Conservation (phyloP, 768 basidiomycete species). For the Leccinum longicurvipes region DNA sequence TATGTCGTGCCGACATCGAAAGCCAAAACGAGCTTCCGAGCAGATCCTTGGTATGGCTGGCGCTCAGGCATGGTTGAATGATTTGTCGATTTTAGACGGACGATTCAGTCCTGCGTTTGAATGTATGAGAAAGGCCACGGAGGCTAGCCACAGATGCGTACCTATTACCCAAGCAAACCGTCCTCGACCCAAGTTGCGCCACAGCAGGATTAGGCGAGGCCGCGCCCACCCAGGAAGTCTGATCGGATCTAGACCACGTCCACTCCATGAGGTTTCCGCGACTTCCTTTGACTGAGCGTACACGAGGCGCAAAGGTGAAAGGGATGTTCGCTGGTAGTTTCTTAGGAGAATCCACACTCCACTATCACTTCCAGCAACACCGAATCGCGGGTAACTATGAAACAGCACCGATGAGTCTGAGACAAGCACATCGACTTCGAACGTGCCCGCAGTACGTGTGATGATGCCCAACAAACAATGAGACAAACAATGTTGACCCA, state of each 20-base stretch:
- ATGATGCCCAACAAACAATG: too few relatives aligned
- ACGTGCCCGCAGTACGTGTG: too few relatives aligned
- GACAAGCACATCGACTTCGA: too few relatives aligned
- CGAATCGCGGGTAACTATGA: too few relatives aligned
- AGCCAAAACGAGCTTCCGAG: conserved; percentile 44
- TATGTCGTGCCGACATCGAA: conserved; percentile 54
- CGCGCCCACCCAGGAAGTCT: neutral
- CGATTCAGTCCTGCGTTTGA: neutral
- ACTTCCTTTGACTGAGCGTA: neutral
- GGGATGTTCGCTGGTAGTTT: too few relatives aligned
- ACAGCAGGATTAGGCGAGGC: neutral
- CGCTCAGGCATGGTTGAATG: conserved; percentile 29
- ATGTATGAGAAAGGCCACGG: neutral
- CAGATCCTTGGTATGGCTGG: conserved; percentile 38
- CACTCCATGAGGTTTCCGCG: neutral
- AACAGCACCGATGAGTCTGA: too few relatives aligned
- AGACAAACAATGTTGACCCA: too few relatives aligned
- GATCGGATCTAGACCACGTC: neutral
- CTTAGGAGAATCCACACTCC: too few relatives aligned
- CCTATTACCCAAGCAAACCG: neutral
- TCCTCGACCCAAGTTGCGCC: too few relatives aligned
- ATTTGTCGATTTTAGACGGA: neutral
- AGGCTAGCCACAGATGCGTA: neutral
- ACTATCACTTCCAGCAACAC: too few relatives aligned
- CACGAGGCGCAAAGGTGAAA: too few relatives aligned